Conservation (phyloP, 495 filamentous ascomycete genomes). For the Terfezia claveryi region DNA sequence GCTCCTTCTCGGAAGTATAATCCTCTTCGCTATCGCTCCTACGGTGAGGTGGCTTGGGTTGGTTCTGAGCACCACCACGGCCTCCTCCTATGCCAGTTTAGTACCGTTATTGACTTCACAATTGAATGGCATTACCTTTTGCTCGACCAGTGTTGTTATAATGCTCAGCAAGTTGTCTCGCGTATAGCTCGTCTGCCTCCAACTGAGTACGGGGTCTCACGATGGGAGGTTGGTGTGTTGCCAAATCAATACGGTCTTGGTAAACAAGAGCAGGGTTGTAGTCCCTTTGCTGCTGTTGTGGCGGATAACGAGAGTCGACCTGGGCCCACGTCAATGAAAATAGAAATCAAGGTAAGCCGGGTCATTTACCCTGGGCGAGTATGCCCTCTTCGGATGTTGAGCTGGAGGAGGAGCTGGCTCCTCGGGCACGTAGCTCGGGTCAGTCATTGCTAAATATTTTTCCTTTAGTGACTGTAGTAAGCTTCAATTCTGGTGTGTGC, state of each 20-base stretch:
- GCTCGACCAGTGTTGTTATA: not conserved
- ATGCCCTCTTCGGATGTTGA: slow-evolving; percentile 1
- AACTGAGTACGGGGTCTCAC: slow-evolving; percentile 48
- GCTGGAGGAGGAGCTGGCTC: slow-evolving; percentile 23
- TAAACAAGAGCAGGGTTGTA: not conserved
- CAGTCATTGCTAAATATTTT: slow-evolving; percentile 55
- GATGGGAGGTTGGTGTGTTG: not conserved
- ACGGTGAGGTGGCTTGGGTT: not conserved
- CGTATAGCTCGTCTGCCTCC: slow-evolving; percentile 80
- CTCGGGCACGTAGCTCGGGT: slow-evolving; percentile 62
- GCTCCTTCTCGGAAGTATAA: slow-evolving; percentile 39
- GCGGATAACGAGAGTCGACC: not conserved
- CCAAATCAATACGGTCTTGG: not conserved
- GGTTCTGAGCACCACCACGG: slow-evolving; percentile 12
- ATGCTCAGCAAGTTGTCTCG: slow-evolving; percentile 78
- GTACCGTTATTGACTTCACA: too few relatives aligned
- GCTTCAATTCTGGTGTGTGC: not conserved
- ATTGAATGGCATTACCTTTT: slow-evolving; percentile 9
- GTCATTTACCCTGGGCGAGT: not conserved
- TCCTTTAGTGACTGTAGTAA: not conserved
- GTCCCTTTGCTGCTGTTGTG: not conserved
- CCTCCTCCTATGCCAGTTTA: slow-evolving; percentile 3
- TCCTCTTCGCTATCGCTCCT: slow-evolving; percentile 21
- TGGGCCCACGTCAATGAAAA: not conserved
- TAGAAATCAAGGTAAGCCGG: too few relatives aligned